Base-by-base conservation (phyloP, 768 basidiomycete species). In the Aureoboletus auriporus region DNA sequence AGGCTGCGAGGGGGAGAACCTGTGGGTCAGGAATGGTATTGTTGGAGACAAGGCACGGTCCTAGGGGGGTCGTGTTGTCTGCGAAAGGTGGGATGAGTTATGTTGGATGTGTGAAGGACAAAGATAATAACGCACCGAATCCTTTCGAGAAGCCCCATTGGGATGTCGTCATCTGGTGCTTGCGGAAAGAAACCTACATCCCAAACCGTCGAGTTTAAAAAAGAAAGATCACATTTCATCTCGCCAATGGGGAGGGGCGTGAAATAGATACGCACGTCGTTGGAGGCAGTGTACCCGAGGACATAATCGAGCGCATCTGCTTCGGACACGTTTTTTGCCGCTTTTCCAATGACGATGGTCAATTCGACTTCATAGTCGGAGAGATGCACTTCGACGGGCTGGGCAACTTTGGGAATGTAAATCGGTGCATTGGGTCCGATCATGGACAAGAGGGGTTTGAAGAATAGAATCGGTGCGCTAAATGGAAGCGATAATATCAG, bases 141-240 rank as follows among this genome's bases (percentile, higher is more conserved):
- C 84, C 76, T 66, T 94, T 94, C 26, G 89, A 90, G 67, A 90
- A 93, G 28, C 78, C 73, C 91, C 92, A 94, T 57, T 94, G 92
- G 1, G 85, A 84, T 9, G 84, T 83, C 4, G 80, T 79, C 68
- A 87, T 71, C 63, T 93, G 92, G 57, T 86, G 83, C 54, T 84
- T 82, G 36, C 92, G 79, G 78, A 92, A 91, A 5, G 89, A 91
- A 3, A 88, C 76, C 62, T 63, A 47, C 3, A 50, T 20, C 12
- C 5, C 16, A 37, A 26, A 33, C 14, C 4, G 6, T 13, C 48
- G 14, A 54, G 38, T 14, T 11, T 33, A 14, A 13, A 11, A 16
- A 11, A 31, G 8, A 13, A 11, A 16, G 5, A 26, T 5, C 11
- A 5, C 11, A 16, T 38, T 12, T 23, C 10, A 9, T 6, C 23